Base-by-base conservation (phyloP, 495 filamentous ascomycete genomes). In the Rostrohypoxylon terebratum region DNA sequence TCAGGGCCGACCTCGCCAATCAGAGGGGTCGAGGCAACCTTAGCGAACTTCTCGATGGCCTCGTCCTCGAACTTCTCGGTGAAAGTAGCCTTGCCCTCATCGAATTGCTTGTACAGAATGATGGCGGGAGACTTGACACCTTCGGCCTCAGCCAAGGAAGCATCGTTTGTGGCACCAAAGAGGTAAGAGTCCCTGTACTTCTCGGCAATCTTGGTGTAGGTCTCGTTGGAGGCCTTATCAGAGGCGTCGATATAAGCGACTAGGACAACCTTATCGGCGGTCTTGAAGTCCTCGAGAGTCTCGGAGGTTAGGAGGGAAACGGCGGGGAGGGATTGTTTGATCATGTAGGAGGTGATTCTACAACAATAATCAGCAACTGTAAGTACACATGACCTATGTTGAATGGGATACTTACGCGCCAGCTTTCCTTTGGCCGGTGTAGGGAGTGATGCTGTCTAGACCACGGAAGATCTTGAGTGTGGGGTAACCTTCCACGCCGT, bases 401-500 rank as follows among this genome's bases (percentile, higher is more conserved):
- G 54, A 33, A 16, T 16, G 40, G 45, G 51, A 10, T 50, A 89
- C 93, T 84, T 84, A 96, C 93, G 94, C 90, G 77, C 90, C 91
- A 53, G 94, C 89, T 86, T 99, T 96, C 79, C 96, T 88, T 81
- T 92, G 91, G 76, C 96, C 96, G 71, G 85, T 86, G 81, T 98
- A 99, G 55, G 96, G 90, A 59, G 88, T 87, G 77, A 90, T 85
- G 73, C 91, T 93, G 2, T 97, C 93, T n/a, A 83, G 83, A 61
- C 96, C 96, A 69, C 96, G 94, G 93, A 98, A 99, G 80, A 99
- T 90, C 89, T 98, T 99, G 72, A 99, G 86, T 60, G 96, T 99
- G 25, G 96, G 96, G 84, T 98, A 99, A 57, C 96, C 96, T 84
- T 97, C 94, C 21, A 99, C 94, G 59, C 93, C 94, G 74, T 91